These are phyloP conservation scores for Sherardia arvensis DNA, from an alignment of 257 asterid species.

Conservation along the genomic window DNA sequence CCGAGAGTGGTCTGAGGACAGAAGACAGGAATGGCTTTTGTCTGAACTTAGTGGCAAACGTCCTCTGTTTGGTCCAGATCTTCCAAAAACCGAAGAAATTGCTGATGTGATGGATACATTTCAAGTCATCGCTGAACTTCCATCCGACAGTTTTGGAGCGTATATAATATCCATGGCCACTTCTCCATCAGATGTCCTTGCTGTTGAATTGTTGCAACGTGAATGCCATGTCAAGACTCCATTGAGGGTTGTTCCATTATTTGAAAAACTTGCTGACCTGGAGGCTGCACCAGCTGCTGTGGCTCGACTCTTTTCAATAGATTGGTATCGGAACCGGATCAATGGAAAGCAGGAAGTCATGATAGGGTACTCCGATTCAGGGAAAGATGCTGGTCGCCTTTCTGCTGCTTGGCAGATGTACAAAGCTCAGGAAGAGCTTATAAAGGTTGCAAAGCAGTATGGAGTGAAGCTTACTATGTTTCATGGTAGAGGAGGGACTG, in stretches of 20 bases:
- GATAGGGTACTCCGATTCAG: conserved; percentile 96
- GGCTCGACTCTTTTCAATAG: conserved; percentile 77
- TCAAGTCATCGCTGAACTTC: conserved; percentile 71
- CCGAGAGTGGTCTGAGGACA: conserved; percentile 79
- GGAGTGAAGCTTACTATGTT: conserved; percentile 91
- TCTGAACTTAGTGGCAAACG: conserved; percentile 82
- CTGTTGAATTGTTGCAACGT: conserved; percentile 86
- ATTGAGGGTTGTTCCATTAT: conserved; percentile 74
- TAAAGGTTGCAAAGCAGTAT: conserved; percentile 67
- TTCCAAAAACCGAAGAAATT: conserved; percentile 81
- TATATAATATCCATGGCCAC: conserved; percentile 95
- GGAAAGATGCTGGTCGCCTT: conserved; percentile 93
- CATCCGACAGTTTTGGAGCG: conserved; percentile 74
- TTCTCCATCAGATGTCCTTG: conserved; percentile 90
- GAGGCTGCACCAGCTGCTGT: conserved; percentile 85
- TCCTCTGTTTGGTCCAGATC: conserved; percentile 83
- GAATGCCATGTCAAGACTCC: conserved; percentile 69
- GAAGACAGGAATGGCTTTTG: conserved; percentile 85
- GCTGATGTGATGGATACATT: conserved; percentile 79
- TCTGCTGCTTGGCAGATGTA: conserved; percentile 97
- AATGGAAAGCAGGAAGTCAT: conserved; percentile 89
- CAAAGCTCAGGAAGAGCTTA: conserved; percentile 88
- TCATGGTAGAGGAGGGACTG: conserved; percentile 93
- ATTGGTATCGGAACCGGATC: conserved; percentile 73
- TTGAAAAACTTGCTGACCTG: conserved; percentile 91